Evolutionary conservation across 2,329 filamentous ascomycete genomes (phyloP).

Genomic region (Monosporascus sp.): DNA sequence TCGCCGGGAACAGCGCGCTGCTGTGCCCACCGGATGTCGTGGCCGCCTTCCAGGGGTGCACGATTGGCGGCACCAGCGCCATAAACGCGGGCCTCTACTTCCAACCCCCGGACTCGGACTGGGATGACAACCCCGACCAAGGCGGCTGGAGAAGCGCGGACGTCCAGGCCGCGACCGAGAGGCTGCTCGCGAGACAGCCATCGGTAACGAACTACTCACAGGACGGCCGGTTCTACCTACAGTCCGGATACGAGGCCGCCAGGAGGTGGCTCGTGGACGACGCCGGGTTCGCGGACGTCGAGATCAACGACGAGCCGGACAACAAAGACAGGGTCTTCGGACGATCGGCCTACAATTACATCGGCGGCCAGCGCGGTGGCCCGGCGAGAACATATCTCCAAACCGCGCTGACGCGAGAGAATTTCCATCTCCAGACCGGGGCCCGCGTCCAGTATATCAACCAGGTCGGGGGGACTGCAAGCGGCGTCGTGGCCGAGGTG

Average conservation of each 20-base stretch:
- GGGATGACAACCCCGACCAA: slow-evolving; percentile 41
- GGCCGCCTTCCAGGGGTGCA: slow-evolving; percentile 43
- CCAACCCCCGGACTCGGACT: slow-evolving; percentile 47
- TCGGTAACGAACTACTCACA: slow-evolving; percentile 38
- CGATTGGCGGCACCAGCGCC: slow-evolving; percentile 45
- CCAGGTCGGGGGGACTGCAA: slow-evolving; percentile 33
- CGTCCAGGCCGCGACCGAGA: slow-evolving; percentile 39
- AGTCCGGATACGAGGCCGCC: slow-evolving; percentile 41
- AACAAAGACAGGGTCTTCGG: slow-evolving; percentile 44
- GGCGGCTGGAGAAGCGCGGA: slow-evolving; percentile 46
- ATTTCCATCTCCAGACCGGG: slow-evolving; percentile 40
- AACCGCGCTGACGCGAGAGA: slow-evolving; percentile 32
- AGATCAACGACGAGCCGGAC: slow-evolving; percentile 39
- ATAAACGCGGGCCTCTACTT: slow-evolving; percentile 51
- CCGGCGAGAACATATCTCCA: slow-evolving; percentile 46
- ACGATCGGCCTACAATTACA: slow-evolving; percentile 42
- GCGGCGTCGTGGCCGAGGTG: slow-evolving; percentile 33
- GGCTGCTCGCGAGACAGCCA: slow-evolving; percentile 38
- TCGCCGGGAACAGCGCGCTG: slow-evolving; percentile 33
- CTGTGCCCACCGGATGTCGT: slow-evolving; percentile 34
- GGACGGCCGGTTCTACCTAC: slow-evolving; percentile 40
- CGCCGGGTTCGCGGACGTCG: slow-evolving; percentile 41
- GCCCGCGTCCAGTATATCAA: slow-evolving; percentile 40
- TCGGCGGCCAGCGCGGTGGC: slow-evolving; percentile 43
- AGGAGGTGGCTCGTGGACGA: slow-evolving; percentile 45